A percentile compares a stretch with the other conserved stretches of the same genome.
Evolutionary conservation across 2,329 filamentous ascomycete species (phyloP).

Genomic region (Dothideomycetidae sp.): DNA sequence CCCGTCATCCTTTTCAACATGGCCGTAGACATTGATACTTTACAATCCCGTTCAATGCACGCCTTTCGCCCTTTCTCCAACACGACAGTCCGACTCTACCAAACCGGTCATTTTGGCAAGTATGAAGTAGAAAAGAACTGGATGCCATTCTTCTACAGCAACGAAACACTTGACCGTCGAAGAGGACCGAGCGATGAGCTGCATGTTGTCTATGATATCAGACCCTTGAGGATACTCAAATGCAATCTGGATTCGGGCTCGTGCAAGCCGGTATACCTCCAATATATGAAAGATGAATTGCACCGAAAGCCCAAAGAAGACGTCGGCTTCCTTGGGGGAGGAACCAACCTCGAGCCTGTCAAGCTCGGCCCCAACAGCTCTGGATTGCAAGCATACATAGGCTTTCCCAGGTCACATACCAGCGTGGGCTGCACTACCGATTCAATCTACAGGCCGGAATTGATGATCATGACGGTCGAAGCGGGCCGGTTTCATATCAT

Average conservation of each 20-base stretch:
- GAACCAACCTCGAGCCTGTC: not conserved
- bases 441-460: not conserved
- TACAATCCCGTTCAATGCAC: slow-evolving; percentile 15
- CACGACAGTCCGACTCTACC: slow-evolving; percentile 13
- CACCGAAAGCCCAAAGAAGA: not conserved
- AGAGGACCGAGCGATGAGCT: not conserved
- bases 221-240: not conserved
- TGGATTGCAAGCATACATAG: slow-evolving; percentile 10
- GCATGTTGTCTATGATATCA: not conserved
- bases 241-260: not conserved
- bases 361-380: not conserved
- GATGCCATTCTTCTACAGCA: slow-evolving; percentile 17
- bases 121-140: slow-evolving; percentile 17
- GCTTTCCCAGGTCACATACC: slow-evolving; percentile 5
- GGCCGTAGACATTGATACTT: slow-evolving; percentile 13
- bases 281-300: not conserved
- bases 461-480: slow-evolving; percentile 15
- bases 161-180: not conserved
- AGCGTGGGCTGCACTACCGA: slow-evolving; percentile 2
- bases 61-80: slow-evolving; percentile 17
- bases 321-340: not conserved
- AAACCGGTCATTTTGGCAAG: too few species aligned
- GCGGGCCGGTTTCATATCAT: slow-evolving; percentile 14
- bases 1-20: slow-evolving; percentile 20
- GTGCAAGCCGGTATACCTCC: not conserved